Base-by-base conservation (phyloP, 2,329 filamentous ascomycete genomes). In the Colletotrichum lupini region DNA sequence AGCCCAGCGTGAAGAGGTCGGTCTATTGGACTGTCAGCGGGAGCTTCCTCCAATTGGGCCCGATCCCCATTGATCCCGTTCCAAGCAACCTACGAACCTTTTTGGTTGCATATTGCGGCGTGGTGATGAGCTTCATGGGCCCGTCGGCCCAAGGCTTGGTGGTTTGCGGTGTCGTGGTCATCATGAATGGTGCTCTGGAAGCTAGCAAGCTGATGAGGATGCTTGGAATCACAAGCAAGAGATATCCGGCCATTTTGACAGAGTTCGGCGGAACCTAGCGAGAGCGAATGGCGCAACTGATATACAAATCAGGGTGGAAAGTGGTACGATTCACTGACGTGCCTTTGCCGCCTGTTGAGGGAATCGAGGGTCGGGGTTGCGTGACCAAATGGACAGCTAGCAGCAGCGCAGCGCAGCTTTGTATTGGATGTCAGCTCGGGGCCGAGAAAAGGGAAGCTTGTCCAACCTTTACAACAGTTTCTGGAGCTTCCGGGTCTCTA, bases 1-100 rank as follows among this genome's bases (percentile, higher is more conserved):
- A 89, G 26, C 88, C 88, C 0, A 84, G 85, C 1, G 88, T 90
- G 80, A 91, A 91, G 75, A 90, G 83, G 77, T 91, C 89, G 49
- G 86, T 87, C 86, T 89, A 73, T 26, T 56, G 32, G 42, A 22
- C 32, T n/a, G 66, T 73, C 56, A 76, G 69, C 52, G 22, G n/a
- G 35, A 53, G 64, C 52, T 68, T 42, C 35, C 26, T 42, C 52
- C 14, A 26, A 53, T 26, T 35, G 22, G 46, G 60, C 46, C 42
- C 42, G 42, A 8, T n/a, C 19, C 16, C 37, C 30, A 65, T 63
- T 26, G 63, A 53, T 24, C 24, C 24, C 24, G 24, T 24, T 24
- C 24, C 24, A 24, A 24, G 24, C 24, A 24, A 24, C 24, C 32
- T 32, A 63, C 75, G 57, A 52, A 88, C 87, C 83, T 87, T 87